These are phyloP conservation scores for Phallus indusiatus DNA, from an alignment of 768 basidiomycete species.

Conservation along the genomic window DNA sequence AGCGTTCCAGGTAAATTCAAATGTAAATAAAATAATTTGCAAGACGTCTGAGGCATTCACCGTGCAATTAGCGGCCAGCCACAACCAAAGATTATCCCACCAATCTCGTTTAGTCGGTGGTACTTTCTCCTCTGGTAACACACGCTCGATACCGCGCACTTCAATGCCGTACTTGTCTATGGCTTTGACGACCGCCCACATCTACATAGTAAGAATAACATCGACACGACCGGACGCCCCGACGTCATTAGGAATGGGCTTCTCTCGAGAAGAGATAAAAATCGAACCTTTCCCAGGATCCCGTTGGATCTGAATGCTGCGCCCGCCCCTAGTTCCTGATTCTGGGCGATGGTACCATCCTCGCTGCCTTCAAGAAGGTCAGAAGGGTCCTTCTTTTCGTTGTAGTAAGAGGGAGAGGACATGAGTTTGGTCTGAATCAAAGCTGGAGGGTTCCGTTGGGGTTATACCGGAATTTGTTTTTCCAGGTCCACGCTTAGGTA, in stretches of 20 bases:
- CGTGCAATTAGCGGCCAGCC: conserved; percentile 25
- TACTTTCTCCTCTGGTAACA: conserved; percentile 17
- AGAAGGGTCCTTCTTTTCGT: neutral
- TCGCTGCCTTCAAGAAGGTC: neutral
- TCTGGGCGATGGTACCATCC: neutral
- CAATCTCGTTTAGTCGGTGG: conserved; percentile 7
- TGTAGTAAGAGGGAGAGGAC: neutral
- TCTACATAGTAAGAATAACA: neutral
- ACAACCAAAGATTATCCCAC: conserved; percentile 14
- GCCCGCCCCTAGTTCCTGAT: conserved; percentile 4
- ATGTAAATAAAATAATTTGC: too few relatives aligned
- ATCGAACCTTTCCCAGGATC: neutral
- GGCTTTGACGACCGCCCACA: conserved; percentile 16
- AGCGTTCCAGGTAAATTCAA: conserved; percentile 21
- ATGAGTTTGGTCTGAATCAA: neutral
- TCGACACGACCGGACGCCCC: too few relatives aligned
- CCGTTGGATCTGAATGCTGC: neutral
- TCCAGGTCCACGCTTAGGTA: neutral
- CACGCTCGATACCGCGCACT: conserved; percentile 27
- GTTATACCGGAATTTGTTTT: neutral
- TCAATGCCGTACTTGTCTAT: conserved; percentile 25
- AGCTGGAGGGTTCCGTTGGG: neutral
- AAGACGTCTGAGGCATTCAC: conserved; percentile 18
- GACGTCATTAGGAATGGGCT: too few relatives aligned
- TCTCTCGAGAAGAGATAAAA: too few relatives aligned